Evolutionary conservation across 192 early-diverging fungal species (phyloP).

Genomic region (Pilaira anomala): DNA sequence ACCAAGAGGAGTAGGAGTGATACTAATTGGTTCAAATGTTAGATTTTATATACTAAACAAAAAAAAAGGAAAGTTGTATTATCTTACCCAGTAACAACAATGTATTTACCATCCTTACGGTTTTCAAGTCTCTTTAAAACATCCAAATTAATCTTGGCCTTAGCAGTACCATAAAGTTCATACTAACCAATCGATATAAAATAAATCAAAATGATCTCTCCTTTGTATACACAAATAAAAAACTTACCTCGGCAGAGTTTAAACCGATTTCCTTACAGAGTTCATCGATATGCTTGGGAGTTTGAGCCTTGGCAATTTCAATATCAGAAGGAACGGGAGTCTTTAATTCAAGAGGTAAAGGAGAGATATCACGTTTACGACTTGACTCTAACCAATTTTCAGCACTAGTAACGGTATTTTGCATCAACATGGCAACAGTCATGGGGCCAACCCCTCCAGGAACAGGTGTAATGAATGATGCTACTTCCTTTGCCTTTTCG

Average conservation of each 20-base stretch:
- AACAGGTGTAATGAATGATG: slow-evolving; percentile 89
- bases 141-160: slow-evolving; percentile 86
- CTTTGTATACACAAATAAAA: not conserved
- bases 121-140: slow-evolving; percentile 82
- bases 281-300: slow-evolving; percentile 77
- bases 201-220: not conserved
- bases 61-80: slow-evolving; percentile 7
- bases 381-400: slow-evolving; percentile 62
- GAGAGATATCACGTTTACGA: slow-evolving; percentile 49
- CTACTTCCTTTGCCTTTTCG: slow-evolving; percentile 61
- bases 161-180: slow-evolving; percentile 84
- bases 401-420: slow-evolving; percentile 82
- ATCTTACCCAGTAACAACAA: slow-evolving; percentile 86
- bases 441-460: slow-evolving; percentile 99
- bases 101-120: slow-evolving; percentile 81
- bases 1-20: slow-evolving; percentile 96
- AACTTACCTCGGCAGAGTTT: slow-evolving; percentile 55
- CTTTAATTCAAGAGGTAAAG: slow-evolving; percentile 62
- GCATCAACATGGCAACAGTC: slow-evolving; percentile 97
- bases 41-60: too few relatives aligned
- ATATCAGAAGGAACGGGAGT: slow-evolving; percentile 92
- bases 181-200: slow-evolving; percentile 8
- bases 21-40: slow-evolving; percentile 41
- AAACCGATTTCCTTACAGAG: slow-evolving; percentile 87
- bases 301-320: slow-evolving; percentile 88